Evolutionary conservation across 2,329 filamentous ascomycete species (phyloP).

Genomic region (Xylaria sp.): DNA sequence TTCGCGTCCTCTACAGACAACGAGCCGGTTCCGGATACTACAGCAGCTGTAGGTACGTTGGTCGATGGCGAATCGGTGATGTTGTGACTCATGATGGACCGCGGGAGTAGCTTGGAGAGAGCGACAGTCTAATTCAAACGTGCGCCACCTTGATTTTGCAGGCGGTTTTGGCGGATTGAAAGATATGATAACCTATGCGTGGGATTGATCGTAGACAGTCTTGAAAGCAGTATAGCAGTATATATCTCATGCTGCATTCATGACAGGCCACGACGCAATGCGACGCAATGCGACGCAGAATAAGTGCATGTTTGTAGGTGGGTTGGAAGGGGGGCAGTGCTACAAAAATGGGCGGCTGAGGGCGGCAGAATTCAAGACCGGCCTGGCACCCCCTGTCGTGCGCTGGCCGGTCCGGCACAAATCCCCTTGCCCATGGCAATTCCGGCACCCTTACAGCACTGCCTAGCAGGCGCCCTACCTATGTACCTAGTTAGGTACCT

Average conservation of each 20-base stretch:
- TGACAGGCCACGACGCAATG: neutral
- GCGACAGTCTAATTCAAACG: slow-evolving; percentile 4
- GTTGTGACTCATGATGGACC: slow-evolving; percentile 31
- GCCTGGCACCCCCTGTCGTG: neutral
- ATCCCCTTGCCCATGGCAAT: neutral
- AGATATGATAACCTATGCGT: neutral
- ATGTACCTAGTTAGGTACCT: neutral
- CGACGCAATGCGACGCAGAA: neutral
- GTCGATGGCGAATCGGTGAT: slow-evolving; percentile 1
- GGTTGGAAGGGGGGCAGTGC: neutral
- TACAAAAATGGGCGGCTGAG: slow-evolving; percentile 28
- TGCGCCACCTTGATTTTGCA: neutral
- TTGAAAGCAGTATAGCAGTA: neutral
- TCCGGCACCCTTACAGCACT: neutral
- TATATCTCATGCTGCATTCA: neutral
- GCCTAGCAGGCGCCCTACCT: no score
- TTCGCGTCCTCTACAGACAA: slow-evolving; percentile 21
- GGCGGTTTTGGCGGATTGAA: neutral
- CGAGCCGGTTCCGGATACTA: slow-evolving; percentile 25
- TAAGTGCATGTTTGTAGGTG: neutral
- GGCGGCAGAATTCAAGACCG: slow-evolving; percentile 28
- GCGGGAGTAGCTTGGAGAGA: neutral
- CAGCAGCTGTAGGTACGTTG: slow-evolving; percentile 16
- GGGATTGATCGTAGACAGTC: neutral
- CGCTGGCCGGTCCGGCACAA: neutral